Percentiles rank a stretch among this genome's conserved stretches.
phyloP scores from a whole-genome alignment of 2,329 filamentous ascomycete species.

The Aspergillus alliaceus region DNA sequence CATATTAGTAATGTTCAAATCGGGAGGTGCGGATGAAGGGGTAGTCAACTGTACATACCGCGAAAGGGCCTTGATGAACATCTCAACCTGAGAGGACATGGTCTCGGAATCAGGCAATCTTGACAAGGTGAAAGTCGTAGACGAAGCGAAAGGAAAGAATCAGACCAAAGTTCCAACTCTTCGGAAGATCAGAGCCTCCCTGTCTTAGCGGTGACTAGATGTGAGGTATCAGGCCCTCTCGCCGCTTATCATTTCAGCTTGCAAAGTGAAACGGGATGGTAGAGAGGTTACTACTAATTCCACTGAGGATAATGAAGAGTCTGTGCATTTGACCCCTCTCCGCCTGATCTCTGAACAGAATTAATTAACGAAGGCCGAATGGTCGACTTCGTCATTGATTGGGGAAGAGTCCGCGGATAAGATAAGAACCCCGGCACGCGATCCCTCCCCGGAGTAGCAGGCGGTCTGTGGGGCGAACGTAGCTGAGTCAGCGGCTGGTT shows the following conservation, averaged over 20 bases:
- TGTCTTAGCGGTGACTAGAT: neutral
- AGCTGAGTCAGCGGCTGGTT: conserved; percentile 34
- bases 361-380: too few species aligned
- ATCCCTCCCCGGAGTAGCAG: conserved; percentile 11
- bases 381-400: neutral
- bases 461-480: conserved; percentile 18
- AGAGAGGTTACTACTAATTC: too few species aligned
- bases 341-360: too few species aligned
- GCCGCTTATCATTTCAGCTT: neutral
- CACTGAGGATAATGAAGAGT: too few species aligned
- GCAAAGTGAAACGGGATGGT: too few species aligned
- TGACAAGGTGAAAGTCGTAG: neutral
- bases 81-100: conserved; percentile 34
- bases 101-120: too few species aligned
- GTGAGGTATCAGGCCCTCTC: neutral
- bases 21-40: neutral
- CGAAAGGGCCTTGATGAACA: conserved; percentile 42
- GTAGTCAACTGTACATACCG: conserved; percentile 33
- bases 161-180: neutral
- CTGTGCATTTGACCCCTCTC: too few species aligned
- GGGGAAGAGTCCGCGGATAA: conserved; percentile 22
- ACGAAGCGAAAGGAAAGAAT: neutral
- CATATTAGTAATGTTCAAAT: conserved; percentile 18
- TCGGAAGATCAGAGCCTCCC: neutral
- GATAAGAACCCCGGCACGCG: conserved; percentile 15